A percentile compares a stretch with the other conserved stretches of the same genome.
These are phyloP conservation scores for Corymbia calophylla DNA, from an alignment of 441 rosid species.

Conservation along the genomic window DNA sequence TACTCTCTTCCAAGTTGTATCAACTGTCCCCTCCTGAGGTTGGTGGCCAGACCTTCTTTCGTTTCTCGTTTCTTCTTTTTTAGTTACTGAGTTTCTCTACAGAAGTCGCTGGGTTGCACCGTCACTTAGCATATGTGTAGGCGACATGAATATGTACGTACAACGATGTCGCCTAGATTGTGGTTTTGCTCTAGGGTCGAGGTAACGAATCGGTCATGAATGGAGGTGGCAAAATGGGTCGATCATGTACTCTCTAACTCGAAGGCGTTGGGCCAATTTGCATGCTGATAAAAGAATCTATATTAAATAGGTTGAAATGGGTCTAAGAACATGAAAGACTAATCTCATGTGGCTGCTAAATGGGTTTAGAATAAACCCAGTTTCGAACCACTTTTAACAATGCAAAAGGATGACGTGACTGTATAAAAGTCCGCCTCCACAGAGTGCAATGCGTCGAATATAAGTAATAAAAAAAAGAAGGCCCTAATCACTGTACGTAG, in stretches of 20 bases:
- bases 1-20: conserved; percentile 13
- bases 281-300: not conserved
- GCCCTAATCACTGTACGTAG: not conserved
- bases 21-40: conserved; percentile 37
- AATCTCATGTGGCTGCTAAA: not conserved
- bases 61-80: no score
- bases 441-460: not conserved
- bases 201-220: not conserved
- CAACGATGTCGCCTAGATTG: not conserved
- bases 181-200: not conserved
- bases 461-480: not conserved
- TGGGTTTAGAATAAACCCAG: not conserved
- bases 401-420: not conserved
- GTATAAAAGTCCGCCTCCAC: not conserved
- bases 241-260: not conserved
- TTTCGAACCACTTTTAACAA: not conserved
- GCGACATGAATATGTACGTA: not conserved
- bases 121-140: not conserved
- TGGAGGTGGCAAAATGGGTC: not conserved
- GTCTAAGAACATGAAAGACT: not conserved
- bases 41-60: not conserved
- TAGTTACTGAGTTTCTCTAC: not conserved
- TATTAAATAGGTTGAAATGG: not conserved
- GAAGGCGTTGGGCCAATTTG: not conserved
- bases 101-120: not conserved